phyloP scores from a whole-genome alignment of 2,329 filamentous ascomycete species.

The Apiospora arundinis region DNA sequence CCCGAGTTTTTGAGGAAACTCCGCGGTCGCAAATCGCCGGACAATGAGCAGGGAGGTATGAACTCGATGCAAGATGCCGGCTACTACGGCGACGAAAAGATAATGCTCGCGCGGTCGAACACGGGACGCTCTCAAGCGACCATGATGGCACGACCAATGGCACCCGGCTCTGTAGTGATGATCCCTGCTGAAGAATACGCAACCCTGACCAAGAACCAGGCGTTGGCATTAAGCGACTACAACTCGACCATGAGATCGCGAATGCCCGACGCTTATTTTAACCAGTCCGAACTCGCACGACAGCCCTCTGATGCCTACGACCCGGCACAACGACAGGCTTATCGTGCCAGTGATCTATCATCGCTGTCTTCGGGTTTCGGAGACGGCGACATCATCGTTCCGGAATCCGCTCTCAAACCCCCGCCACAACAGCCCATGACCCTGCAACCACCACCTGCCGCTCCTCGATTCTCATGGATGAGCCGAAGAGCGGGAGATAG shows the following conservation, averaged over 20 bases:
- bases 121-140: slow-evolving; percentile 29
- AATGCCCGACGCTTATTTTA: slow-evolving; percentile 46
- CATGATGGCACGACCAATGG: slow-evolving; percentile 28
- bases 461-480: slow-evolving; percentile 46
- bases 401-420: slow-evolving; percentile 31
- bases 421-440: slow-evolving; percentile 21
- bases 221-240: slow-evolving; percentile 34
- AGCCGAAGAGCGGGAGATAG: slow-evolving; percentile 41
- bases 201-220: slow-evolving; percentile 35
- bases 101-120: slow-evolving; percentile 26
- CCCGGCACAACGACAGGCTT: slow-evolving; percentile 42
- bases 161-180: slow-evolving; percentile 26
- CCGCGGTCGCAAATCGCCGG: slow-evolving; percentile 20
- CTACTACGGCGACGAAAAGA: slow-evolving; percentile 34
- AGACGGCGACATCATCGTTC: slow-evolving; percentile 63
- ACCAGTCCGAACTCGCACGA: slow-evolving; percentile 46
- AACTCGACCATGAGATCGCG: slow-evolving; percentile 42
- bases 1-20: slow-evolving; percentile 30
- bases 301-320: slow-evolving; percentile 46
- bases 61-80: slow-evolving; percentile 33
- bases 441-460: slow-evolving; percentile 24
- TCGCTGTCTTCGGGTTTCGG: slow-evolving; percentile 70
- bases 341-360: slow-evolving; percentile 58
- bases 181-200: slow-evolving; percentile 27
- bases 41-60: slow-evolving; percentile 27